Percentiles rank a stretch among this genome's conserved stretches.
Evolutionary conservation across 352 stramenopile species (phyloP).

Genomic region (Phytophthora agathidicida): DNA sequence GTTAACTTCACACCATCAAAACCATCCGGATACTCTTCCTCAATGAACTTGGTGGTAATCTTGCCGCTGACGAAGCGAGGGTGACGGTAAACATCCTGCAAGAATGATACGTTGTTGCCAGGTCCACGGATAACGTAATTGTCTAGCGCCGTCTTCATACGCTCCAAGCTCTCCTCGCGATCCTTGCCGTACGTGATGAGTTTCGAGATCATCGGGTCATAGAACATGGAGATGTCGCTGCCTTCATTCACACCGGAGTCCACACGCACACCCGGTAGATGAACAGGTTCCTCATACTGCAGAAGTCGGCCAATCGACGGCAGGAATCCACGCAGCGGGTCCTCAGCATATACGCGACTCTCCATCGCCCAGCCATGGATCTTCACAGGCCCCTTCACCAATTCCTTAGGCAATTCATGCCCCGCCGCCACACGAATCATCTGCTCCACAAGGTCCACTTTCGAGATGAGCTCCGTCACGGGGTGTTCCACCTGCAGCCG

Average conservation of each 20-base stretch:
- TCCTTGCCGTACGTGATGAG: slow-evolving; percentile 89
- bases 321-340: slow-evolving; percentile 94
- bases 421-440: slow-evolving; percentile 96
- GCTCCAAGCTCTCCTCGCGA: slow-evolving; percentile 82
- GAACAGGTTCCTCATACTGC: slow-evolving; percentile 91
- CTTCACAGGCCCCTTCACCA: slow-evolving; percentile 68
- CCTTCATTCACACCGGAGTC: slow-evolving; percentile 94
- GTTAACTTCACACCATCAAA: slow-evolving; percentile 88
- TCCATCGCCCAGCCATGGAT: slow-evolving; percentile 91
- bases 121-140: slow-evolving; percentile 96
- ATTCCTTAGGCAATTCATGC: slow-evolving; percentile 82
- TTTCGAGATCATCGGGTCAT: slow-evolving; percentile 98
- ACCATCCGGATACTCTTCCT: slow-evolving; percentile 95
- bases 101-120: slow-evolving; percentile 95
- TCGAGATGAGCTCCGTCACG: slow-evolving; percentile 94
- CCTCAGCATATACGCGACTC: slow-evolving; percentile 96
- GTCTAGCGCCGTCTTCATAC: slow-evolving; percentile 91
- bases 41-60: slow-evolving; percentile 98
- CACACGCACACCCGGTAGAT: slow-evolving; percentile 80
- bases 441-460: slow-evolving; percentile 95
- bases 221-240: slow-evolving; percentile 94
- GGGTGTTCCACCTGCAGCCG: slow-evolving; percentile 95
- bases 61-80: slow-evolving; percentile 90
- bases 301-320: slow-evolving; percentile 95
- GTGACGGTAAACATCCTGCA: slow-evolving; percentile 93